These are phyloP conservation scores for Ustilago trichophora DNA, from an alignment of 1,284 basidiomycete species.

Conservation along the genomic window DNA sequence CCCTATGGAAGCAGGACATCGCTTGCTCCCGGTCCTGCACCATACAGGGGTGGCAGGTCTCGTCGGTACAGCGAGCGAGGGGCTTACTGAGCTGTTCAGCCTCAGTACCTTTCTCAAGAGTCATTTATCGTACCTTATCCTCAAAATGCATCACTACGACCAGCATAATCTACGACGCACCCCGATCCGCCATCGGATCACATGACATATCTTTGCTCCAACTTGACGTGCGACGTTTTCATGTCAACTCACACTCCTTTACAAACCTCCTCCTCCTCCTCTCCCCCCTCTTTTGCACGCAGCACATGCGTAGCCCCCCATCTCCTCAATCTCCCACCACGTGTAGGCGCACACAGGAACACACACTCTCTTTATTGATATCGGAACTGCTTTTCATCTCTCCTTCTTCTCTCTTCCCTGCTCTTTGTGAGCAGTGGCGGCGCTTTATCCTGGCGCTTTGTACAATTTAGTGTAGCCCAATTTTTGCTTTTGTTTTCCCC, in stretches of 20 bases:
- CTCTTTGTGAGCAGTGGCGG: no score
- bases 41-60: slow-evolving; percentile 46
- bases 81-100: slow-evolving; percentile 20
- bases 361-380: not conserved
- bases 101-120: not conserved
- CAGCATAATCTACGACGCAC: not conserved
- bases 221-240: slow-evolving; percentile 3
- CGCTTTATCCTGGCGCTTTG: no score
- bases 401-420: no score
- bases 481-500: no score
- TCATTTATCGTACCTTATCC: not conserved
- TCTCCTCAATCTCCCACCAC: no score
- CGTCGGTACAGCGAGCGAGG: slow-evolving; percentile 47
- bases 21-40: slow-evolving; percentile 23
- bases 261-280: not conserved
- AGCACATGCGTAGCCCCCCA: not conserved
- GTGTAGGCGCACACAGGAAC: not conserved
- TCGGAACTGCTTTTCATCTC: no score
- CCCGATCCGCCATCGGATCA: not conserved
- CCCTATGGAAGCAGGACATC: slow-evolving; percentile 31
- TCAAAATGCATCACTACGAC: not conserved
- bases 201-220: not conserved
- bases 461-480: no score
- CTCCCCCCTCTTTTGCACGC: not conserved
- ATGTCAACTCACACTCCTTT: slow-evolving; percentile 17